Percentiles rank a stretch among this genome's conserved stretches.
Conservation (phyloP, 768 basidiomycete genomes). For the Pisolithus sp. region DNA sequence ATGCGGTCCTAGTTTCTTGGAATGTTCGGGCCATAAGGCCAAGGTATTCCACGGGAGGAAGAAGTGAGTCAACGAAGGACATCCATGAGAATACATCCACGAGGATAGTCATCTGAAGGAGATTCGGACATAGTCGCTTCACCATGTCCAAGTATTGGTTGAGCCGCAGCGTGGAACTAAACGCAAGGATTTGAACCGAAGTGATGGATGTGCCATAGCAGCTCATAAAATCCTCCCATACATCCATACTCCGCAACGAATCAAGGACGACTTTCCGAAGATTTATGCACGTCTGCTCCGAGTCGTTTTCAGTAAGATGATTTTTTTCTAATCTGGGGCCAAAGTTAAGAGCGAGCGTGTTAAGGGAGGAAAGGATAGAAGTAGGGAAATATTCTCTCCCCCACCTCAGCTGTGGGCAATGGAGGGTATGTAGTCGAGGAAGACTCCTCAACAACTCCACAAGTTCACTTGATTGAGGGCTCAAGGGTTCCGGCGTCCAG, state of each 20-base stretch:
- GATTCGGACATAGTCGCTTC: slow-evolving; percentile 8
- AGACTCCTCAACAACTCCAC: slow-evolving; percentile 7
- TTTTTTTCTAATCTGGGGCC: not conserved
- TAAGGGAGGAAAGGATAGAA: slow-evolving; percentile 8
- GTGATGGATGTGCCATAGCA: slow-evolving; percentile 12
- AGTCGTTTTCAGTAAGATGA: not conserved
- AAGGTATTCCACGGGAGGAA: slow-evolving; percentile 14
- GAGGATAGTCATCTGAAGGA: slow-evolving; percentile 16
- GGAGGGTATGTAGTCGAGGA: slow-evolving; percentile 8
- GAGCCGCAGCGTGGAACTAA: not conserved
- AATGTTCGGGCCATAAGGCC: slow-evolving; percentile 4
- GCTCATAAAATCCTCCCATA: slow-evolving; percentile 11
- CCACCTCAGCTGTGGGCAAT: not conserved
- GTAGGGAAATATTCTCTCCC: not conserved
- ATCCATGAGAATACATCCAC: slow-evolving; percentile 2
- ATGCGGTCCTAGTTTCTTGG: slow-evolving; percentile 3
- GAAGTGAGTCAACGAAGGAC: not conserved
- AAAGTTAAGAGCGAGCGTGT: slow-evolving; percentile 7
- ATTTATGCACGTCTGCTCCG: not conserved
- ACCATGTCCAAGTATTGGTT: slow-evolving; percentile 4
- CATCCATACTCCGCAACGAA: not conserved
- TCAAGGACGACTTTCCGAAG: slow-evolving; percentile 17
- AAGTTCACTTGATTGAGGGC: not conserved
- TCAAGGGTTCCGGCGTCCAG: slow-evolving; percentile 3
- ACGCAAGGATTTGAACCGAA: slow-evolving; percentile 10